Evolutionary conservation across 495 filamentous ascomycete species (phyloP), one percentile per base, ranked within the genome.

Genomic region (Chaetomium tenue): DNA sequence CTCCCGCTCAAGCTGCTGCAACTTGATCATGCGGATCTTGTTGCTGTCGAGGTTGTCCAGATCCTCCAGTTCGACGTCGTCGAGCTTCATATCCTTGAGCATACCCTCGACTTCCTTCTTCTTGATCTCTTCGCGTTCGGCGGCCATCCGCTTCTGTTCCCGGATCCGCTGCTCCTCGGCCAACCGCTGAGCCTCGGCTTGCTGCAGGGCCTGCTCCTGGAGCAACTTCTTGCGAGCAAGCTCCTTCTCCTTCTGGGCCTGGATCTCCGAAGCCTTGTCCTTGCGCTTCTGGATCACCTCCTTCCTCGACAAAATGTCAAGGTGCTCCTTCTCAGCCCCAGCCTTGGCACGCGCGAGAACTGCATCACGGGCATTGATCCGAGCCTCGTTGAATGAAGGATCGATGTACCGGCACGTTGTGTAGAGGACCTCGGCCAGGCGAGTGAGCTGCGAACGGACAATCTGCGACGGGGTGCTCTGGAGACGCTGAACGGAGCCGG

Each of bases 381-480:
- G 91, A 56, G 85, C 82, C 72, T 91, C 86, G 69, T 90, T 91
- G 80, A 93, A 93, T 4, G 86, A 83, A 0, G 93, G 89, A 70
- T 98, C 95, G 65, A 97, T 91, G 71, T 97, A 94, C 82, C 91
- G 90, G 78, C 91, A 96, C 40, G 95, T 93, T 47, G 94, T 82
- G 78, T 91, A 96, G 8, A 98, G 85, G 16, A 91, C 88, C 79
- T 93, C 96, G 42, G 94, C 89, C 40, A 98, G 83, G 56, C 94
- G 92, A 65, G 89, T 89, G 53, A 98, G 85, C 79, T 98, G 94
- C 47, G 93, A 89, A 66, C 94, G 91, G 66, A 97, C 92, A 75
- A 98, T 98, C 78, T 98, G 95, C 12, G 94, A 93, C 39, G 94
- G 94, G 2, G 94, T 98, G 79, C 92, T 93, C 80, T 98, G 94